Conservation (phyloP, 139 green algal genomes). For the Chlorella sorokiniana region DNA sequence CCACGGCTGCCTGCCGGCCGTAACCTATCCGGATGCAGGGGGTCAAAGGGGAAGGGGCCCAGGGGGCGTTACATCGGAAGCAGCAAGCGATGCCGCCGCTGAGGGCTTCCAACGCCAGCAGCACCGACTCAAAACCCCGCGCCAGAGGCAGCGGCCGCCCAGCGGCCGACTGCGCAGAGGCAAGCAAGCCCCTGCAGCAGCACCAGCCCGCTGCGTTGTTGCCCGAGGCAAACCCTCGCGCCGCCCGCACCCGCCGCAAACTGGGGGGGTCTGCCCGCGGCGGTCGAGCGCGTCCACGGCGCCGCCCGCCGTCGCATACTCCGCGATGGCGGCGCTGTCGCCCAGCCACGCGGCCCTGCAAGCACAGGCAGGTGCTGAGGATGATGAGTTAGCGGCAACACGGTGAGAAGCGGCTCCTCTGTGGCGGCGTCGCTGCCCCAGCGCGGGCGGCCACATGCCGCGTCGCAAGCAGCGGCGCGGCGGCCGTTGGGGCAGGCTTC, state of each 20-base stretch:
- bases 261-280: conserved; percentile 32
- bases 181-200: not conserved
- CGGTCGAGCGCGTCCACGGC: conserved; percentile 11
- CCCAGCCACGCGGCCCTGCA: conserved; percentile 38
- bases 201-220: not conserved
- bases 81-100: too few species aligned
- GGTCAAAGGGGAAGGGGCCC: not conserved
- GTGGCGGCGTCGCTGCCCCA: too few species aligned
- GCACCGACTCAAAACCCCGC: too few species aligned
- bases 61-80: too few species aligned
- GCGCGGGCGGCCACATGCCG: too few species aligned
- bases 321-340: not conserved
- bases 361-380: not conserved
- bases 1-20: conserved; percentile 2
- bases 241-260: conserved; percentile 23
- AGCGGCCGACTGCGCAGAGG: not conserved
- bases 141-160: too few species aligned
- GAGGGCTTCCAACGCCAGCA: too few species aligned
- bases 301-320: conserved; percentile 23
- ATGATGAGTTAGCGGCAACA: too few species aligned
- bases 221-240: not conserved
- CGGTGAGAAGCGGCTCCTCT: not conserved
- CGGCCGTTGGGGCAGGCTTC: too few species aligned
- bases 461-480: too few species aligned
- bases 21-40: not conserved